Conservation (phyloP, 1,284 basidiomycete species). For the Naganishia albida region DNA sequence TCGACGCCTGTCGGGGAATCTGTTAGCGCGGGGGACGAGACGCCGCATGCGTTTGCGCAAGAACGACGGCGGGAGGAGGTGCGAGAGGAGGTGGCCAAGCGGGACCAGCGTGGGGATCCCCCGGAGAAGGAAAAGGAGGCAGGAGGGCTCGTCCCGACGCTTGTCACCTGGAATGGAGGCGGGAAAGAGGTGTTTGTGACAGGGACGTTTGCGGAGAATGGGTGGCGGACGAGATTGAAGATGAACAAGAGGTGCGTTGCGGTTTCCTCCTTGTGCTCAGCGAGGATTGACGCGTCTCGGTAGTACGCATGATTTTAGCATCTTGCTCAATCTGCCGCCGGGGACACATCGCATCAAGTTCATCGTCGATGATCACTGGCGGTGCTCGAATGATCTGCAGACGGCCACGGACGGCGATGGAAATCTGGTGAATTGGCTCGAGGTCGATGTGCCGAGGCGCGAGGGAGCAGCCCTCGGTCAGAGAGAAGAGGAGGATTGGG, state of each 20-base stretch:
- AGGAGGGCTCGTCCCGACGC: constrained; percentile 34
- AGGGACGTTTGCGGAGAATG: constrained; percentile 60
- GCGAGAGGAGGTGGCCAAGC: background rate
- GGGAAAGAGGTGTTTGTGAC: constrained; percentile 60
- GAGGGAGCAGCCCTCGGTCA: background rate
- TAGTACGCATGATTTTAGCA: constrained; percentile 56
- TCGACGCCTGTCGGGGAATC: constrained; percentile 1
- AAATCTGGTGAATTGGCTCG: constrained; percentile 90
- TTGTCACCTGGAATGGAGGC: constrained; percentile 51
- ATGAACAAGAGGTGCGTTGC: constrained; percentile 54
- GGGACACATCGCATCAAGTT: constrained; percentile 96
- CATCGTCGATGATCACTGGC: constrained; percentile 89
- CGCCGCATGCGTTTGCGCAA: constrained; percentile 9
- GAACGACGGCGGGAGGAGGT: background rate
- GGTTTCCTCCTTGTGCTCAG: background rate
- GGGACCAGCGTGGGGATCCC: constrained; percentile 6
- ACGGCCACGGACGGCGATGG: constrained; percentile 94
- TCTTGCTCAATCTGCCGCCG: constrained; percentile 65
- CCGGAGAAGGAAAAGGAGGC: constrained; percentile 19
- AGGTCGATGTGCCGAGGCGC: constrained; percentile 50
- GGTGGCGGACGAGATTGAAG: constrained; percentile 60
- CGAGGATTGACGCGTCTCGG: background rate
- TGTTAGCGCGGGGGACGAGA: background rate
- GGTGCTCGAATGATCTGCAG: constrained; percentile 71
- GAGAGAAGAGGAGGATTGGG: constrained; percentile 48